phyloP scores from a whole-genome alignment of 2,329 filamentous ascomycete species.

The Aspergillus novoparasiticus region DNA sequence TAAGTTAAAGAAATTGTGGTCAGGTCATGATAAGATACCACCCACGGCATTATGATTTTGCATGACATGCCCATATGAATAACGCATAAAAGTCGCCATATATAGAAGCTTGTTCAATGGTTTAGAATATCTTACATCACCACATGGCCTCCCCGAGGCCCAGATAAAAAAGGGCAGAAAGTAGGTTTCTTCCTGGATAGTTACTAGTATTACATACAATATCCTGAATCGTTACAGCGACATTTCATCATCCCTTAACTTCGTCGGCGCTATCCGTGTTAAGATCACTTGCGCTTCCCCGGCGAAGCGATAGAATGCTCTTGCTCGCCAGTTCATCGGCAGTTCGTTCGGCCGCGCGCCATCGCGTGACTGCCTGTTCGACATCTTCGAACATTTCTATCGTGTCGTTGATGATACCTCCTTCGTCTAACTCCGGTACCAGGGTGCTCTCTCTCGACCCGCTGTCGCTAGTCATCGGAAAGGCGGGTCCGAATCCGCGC shows the following conservation, averaged over 20 bases:
- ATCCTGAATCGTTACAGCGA: conserved; percentile 25
- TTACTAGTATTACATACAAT: conserved; percentile 22
- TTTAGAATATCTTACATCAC: neutral
- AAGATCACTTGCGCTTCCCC: conserved; percentile 40
- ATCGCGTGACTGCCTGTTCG: conserved; percentile 73
- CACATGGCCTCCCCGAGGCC: neutral
- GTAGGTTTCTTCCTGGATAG: neutral
- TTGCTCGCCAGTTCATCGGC: conserved; percentile 42
- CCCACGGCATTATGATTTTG: neutral
- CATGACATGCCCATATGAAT: neutral
- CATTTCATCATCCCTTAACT: conserved; percentile 31
- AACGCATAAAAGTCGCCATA: neutral
- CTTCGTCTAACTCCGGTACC: conserved; percentile 73
- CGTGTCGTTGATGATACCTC: conserved; percentile 84
- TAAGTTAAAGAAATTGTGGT: neutral
- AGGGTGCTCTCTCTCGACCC: conserved; percentile 44
- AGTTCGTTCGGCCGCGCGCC: conserved; percentile 69
- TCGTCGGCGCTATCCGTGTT: conserved; percentile 42
- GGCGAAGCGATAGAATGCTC: conserved; percentile 39
- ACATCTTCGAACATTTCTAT: conserved; percentile 88
- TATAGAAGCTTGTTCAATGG: neutral
- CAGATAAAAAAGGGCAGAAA: neutral
- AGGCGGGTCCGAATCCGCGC: conserved; percentile 67
- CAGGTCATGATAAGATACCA: neutral
- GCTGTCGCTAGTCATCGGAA: conserved; percentile 53